Evolutionary conservation across 345 rosid genomes (phyloP), one percentile per base, ranked within the genome.

Genomic region (Bruguiera sexangula): DNA sequence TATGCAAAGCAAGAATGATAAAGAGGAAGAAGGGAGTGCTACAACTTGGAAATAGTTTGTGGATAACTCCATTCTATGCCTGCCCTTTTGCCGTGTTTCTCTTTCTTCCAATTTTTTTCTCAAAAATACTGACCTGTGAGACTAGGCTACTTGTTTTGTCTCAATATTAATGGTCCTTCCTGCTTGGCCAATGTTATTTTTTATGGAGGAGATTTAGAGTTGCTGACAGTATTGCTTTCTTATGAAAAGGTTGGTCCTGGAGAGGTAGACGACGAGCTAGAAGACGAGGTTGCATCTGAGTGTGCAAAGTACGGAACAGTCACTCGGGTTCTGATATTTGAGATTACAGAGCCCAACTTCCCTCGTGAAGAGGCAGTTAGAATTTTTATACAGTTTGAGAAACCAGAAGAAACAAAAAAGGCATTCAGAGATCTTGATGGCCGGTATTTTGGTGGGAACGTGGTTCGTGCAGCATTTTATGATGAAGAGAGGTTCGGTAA

Each of bases 211-310:
- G 50, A 27, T 56, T 8, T 26, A 34, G 11, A 6, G 21, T 20
- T 68, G 55, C 65, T 79, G 62, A 65, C 54, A 6, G 26, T 20
- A 66, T 66, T 75, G 69, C 22, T 65, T 48, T 75, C 69, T 53
- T 63, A 9, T 52, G 57, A 32, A 82, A 82, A 92, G 99, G 99
- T 96, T 66, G 99, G 99, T 11, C 99, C 99, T 68, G 97, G 98
- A 65, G 95, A 96, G 84, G 99, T 96, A 53, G 99, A 92, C 52
- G 98, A 92, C 63, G 97, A 96, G 76, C 85, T 96, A 66, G 99
- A 92, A 71, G 99, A 92, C 0, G 99, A 96, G 83, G 99, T 92
- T 57, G 99, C 77, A 36, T 90, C 97, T 0, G 99, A 96, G 69
- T 90, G 98, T 69, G 84, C 96, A 53, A 96, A 96, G 76, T 89